A percentile compares a stretch with the other conserved stretches of the same genome.
Evolutionary conservation across 2,329 filamentous ascomycete species (phyloP).

Genomic region (Fusarium sp.): DNA sequence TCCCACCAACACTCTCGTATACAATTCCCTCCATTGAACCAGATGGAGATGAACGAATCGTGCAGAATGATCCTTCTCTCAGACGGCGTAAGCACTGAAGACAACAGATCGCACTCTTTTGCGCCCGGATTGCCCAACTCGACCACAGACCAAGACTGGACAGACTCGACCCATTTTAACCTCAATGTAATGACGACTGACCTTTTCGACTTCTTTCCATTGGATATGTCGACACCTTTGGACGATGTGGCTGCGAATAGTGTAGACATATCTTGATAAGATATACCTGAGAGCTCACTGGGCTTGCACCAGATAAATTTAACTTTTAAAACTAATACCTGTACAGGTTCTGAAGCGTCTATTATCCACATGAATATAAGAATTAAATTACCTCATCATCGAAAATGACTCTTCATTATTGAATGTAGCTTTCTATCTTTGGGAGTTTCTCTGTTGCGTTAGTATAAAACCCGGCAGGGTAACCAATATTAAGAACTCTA

Average conservation of each 20-base stretch:
- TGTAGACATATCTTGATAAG: neutral
- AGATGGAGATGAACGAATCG: neutral
- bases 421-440: too few species aligned
- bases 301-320: too few species aligned
- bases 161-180: neutral
- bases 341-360: too few species aligned
- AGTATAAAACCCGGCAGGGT: too few species aligned
- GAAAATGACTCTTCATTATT: too few species aligned
- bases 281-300: too few species aligned
- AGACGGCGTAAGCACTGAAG: accelerated
- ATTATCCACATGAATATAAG: too few species aligned
- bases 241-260: accelerated
- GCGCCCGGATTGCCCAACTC: neutral
- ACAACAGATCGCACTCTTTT: neutral
- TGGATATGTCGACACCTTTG: neutral
- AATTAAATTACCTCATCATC: too few species aligned
- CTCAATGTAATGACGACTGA: neutral
- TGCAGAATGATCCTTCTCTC: neutral
- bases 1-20: neutral
- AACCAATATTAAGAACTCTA: too few species aligned
- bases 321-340: too few species aligned
- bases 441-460: too few species aligned
- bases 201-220: neutral
- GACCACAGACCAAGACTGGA: neutral
- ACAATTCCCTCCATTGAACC: neutral